Conservation (phyloP, 1,284 basidiomycete genomes). For the Sanghuangporus weigelae region DNA sequence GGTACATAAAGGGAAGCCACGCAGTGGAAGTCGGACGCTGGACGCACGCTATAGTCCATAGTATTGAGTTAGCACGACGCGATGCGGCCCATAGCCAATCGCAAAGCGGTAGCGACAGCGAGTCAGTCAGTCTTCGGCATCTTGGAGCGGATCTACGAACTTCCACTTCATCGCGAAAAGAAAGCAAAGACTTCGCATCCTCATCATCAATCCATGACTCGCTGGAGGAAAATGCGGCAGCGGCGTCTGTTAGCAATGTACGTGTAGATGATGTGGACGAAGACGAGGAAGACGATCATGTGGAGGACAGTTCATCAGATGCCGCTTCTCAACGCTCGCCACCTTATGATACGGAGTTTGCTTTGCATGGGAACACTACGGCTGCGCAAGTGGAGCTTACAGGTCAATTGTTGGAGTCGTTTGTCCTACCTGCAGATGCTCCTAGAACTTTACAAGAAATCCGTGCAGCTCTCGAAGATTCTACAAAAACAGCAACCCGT, state of each 20-base stretch:
- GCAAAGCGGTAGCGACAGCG: constrained; percentile 4
- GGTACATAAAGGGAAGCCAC: constrained; percentile 90
- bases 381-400: constrained; percentile 80
- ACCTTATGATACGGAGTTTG: constrained; percentile 66
- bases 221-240: constrained; percentile 6
- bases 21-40: constrained; percentile 88
- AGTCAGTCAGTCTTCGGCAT: constrained; percentile 2
- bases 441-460: constrained; percentile 40
- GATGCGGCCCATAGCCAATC: constrained; percentile 19
- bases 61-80: constrained; percentile 59
- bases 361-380: constrained; percentile 71
- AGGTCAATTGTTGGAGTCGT: constrained; percentile 56
- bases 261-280: constrained; percentile 25
- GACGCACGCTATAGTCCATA: constrained; percentile 70
- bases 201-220: constrained; percentile 8
- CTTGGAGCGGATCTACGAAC: constrained; percentile 9
- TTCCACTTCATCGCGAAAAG: constrained; percentile 6
- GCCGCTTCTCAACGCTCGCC: constrained; percentile 29
- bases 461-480: constrained; percentile 58
- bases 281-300: constrained; percentile 30
- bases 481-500: constrained; percentile 50
- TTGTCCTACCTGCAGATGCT: constrained; percentile 35
- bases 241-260: not conserved
- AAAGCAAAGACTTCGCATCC: not conserved
- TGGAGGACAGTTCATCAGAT: constrained; percentile 27